Evolutionary conservation across 1,284 basidiomycete genomes (phyloP), one percentile per base, ranked within the genome.

Genomic region (Xerocomus nothofagi): DNA sequence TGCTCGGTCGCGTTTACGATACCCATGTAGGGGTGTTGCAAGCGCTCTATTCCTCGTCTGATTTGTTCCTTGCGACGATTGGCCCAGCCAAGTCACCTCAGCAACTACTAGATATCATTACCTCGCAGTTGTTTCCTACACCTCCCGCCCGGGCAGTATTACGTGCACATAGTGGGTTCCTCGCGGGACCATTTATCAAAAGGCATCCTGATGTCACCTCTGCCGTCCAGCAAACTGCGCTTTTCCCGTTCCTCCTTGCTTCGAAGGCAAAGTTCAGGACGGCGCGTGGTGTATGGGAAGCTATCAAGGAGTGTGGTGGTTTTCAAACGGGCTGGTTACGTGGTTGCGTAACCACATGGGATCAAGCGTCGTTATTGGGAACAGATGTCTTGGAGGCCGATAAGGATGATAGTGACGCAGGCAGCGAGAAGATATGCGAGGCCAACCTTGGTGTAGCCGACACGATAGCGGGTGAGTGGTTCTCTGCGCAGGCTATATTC

Each of bases 211-310:
- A 71, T 0, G 50, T 71, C 0, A 59, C 70, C 11, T 65, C 75
- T 23, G 64, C 74, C 4, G 68, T 87, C 9, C 83, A 91, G 55
- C 73, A 82, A 57, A 66, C 71, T 18, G 65, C 88, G 2, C 67
- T 94, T 40, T 87, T 91, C 62, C 87, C 88, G 0, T 81, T 83
- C 57, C 69, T 95, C 17, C 67, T 95, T 12, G 84, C 81, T 53
- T 85, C 85, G 5, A 89, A 88, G 60, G 71, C 84, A 4, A 77
- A 82, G 39, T 79, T 84, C 54, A 83, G 80, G 57, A 84, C 82
- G 0, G 75, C 80, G 0, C 74, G 77, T 24, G 62, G 76, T 21
- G 79, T 84, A 0, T 93, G 91, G 90, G 80, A 82, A 50, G 67
- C 77, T 12, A 61, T 90, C 21, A 68, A 68, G 21, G 38, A 59